These are phyloP conservation scores for Litchi chinensis DNA, from an alignment of 345 rosid species.

Conservation along the genomic window DNA sequence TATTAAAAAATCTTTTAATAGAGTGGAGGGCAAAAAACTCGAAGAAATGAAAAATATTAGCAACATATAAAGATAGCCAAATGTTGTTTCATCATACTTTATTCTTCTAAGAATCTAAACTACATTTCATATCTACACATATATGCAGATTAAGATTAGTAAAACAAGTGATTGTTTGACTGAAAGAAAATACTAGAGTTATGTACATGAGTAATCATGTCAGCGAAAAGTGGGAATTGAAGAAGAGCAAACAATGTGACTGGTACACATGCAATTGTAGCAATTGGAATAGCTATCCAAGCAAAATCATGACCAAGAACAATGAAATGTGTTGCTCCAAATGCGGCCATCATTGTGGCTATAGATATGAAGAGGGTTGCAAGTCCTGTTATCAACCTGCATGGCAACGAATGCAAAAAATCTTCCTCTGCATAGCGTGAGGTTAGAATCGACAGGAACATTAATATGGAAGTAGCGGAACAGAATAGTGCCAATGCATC, in stretches of 20 bases:
- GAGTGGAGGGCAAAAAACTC: too few relatives aligned
- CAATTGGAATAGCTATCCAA: constrained; percentile 29
- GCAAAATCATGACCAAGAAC: constrained; percentile 25
- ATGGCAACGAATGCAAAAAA: constrained; percentile 37
- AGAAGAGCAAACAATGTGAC: constrained; percentile 33
- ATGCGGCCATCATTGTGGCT: constrained; percentile 42
- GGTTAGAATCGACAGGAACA: constrained; percentile 42
- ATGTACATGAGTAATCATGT: constrained; percentile 15
- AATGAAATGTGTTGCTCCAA: constrained; percentile 29
- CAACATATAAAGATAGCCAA: too few relatives aligned
- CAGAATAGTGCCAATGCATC: constrained; percentile 38
- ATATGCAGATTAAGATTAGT: too few relatives aligned
- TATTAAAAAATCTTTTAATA: too few relatives aligned
- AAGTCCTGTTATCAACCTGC: constrained; percentile 37
- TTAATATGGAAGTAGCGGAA: constrained; percentile 34
- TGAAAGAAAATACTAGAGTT: constrained; percentile 7
- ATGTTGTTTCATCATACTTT: too few relatives aligned
- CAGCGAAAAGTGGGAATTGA: constrained; percentile 35
- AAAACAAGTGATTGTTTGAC: constrained; percentile 1
- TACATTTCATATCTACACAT: too few relatives aligned
- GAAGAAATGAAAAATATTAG: too few relatives aligned
- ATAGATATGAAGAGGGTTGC: constrained; percentile 43
- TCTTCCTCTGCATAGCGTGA: constrained; percentile 38
- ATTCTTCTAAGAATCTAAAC: too few relatives aligned
- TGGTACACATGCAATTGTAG: constrained; percentile 26